Evolutionary conservation across 352 stramenopile genomes (phyloP), one percentile per base, ranked within the genome.

Genomic region (Globisporangium spiculum): DNA sequence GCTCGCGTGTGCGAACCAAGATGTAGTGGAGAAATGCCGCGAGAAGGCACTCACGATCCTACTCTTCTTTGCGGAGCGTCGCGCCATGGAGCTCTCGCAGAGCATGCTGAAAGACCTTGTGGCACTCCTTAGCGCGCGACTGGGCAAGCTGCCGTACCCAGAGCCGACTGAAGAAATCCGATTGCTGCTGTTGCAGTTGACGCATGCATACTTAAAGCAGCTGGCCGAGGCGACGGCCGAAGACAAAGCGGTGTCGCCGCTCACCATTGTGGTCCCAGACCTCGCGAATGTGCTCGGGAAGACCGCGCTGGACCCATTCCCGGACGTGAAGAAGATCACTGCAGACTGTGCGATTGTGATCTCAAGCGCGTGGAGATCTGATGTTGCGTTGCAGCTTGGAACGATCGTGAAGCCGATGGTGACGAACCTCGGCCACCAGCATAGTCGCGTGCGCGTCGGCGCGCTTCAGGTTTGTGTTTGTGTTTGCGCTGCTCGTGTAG

Each of bases 111-210:
- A 80, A 22, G 75, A 86, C 52, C 32, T 94, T 30, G 75, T 91
- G 44, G 55, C 68, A 32, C 71, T 92, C 64, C 71, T 84, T 4
- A 63, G 72, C 22, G 71, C 65, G 24, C 84, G 88, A n/a, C 65
- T 94, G 48, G 88, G 88, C 68, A 91, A 91, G 67, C 60, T 92
- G 48, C 88, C 88, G 58, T 96, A 84, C 38, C 74, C 82, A 2
- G 88, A 96, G 69, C 79, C 86, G 2, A 91, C 88, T 9, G 88
- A 96, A 62, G 88, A 96, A 73, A 90, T 94, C 60, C 86, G 88
- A 1, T 52, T 96, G 61, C 68, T 88, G 27, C 60, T 96, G 53
- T 63, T 94, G 32, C 84, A 94, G 58, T 18, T 94, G 2, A 14
- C 89, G 5, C 63, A 81, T 20, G 61, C 55, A 2, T 89, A 89